Evolutionary conservation across 2,329 filamentous ascomycete species (phyloP).

Genomic region (Thielaviopsis ethacetica): DNA sequence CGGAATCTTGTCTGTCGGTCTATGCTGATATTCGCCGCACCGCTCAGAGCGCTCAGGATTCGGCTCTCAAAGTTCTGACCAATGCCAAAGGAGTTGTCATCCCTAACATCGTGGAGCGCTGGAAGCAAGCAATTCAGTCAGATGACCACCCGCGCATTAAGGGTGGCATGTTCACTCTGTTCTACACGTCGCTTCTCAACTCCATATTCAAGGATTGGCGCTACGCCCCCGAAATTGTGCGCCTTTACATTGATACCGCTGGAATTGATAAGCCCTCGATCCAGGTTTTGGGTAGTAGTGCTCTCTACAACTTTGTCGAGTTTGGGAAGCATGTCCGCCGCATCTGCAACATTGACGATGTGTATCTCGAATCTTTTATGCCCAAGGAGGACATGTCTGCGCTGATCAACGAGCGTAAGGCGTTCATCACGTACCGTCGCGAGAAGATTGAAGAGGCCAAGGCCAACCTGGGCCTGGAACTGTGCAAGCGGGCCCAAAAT

Average conservation of each 20-base stretch:
- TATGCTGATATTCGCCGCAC: slow-evolving; percentile 95
- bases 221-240: slow-evolving; percentile 79
- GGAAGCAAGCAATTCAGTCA: slow-evolving; percentile 61
- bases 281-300: slow-evolving; percentile 69
- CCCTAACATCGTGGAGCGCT: slow-evolving; percentile 62
- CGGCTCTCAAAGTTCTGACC: slow-evolving; percentile 78
- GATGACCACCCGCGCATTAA: slow-evolving; percentile 87
- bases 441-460: slow-evolving; percentile 72
- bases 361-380: slow-evolving; percentile 20
- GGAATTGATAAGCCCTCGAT: slow-evolving; percentile 89
- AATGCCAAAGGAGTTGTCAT: slow-evolving; percentile 81
- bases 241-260: slow-evolving; percentile 76
- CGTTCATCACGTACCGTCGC: slow-evolving; percentile 60
- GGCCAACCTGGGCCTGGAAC: slow-evolving; percentile 58
- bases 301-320: slow-evolving; percentile 74
- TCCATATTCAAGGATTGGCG: slow-evolving; percentile 87
- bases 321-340: slow-evolving; percentile 69
- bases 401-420: slow-evolving; percentile 38
- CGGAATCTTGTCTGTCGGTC: slow-evolving; percentile 73
- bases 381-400: slow-evolving; percentile 44
- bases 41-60: slow-evolving; percentile 82
- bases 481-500: slow-evolving; percentile 58
- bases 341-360: slow-evolving; percentile 44
- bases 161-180: slow-evolving; percentile 76
- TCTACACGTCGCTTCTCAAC: slow-evolving; percentile 78